Evolutionary conservation across 345 rosid genomes (phyloP).

Genomic region (Gossypium rotundifolium): DNA sequence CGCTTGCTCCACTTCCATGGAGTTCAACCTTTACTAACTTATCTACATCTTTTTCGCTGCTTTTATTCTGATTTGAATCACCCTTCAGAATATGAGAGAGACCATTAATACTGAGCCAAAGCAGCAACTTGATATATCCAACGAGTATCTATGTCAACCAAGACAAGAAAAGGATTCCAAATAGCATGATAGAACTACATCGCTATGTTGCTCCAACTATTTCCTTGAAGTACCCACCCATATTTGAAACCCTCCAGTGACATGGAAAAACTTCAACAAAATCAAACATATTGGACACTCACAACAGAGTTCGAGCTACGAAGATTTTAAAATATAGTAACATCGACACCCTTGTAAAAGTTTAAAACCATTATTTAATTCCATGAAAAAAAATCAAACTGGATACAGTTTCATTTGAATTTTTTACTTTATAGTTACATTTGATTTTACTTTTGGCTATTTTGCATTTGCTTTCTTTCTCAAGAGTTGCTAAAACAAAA

Average conservation of each 20-base stretch:
- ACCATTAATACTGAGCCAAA: conserved; percentile 32
- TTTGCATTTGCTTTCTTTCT: background rate
- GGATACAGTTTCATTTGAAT: background rate
- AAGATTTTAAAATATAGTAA: background rate
- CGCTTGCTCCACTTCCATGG: conserved; percentile 46
- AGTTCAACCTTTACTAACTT: conserved; percentile 40
- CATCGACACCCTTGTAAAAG: background rate
- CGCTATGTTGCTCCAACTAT: background rate
- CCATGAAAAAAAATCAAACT: background rate
- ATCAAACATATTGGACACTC: background rate
- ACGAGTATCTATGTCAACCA: conserved; percentile 20
- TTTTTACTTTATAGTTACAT: background rate
- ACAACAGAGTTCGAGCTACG: too few species aligned
- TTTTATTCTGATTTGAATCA: conserved; percentile 26
- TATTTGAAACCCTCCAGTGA: background rate
- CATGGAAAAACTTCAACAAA: background rate
- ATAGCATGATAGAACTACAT: conserved; percentile 1
- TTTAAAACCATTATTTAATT: background rate
- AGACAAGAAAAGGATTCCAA: background rate
- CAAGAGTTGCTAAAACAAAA: background rate
- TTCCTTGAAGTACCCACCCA: background rate
- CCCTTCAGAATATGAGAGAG: conserved; percentile 53
- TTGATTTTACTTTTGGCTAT: background rate
- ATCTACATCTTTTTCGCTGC: conserved; percentile 32
- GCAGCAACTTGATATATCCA: conserved; percentile 28